phyloP scores from a whole-genome alignment of 2,329 filamentous ascomycete genomes.

The Dothiorella sarmentorum region DNA sequence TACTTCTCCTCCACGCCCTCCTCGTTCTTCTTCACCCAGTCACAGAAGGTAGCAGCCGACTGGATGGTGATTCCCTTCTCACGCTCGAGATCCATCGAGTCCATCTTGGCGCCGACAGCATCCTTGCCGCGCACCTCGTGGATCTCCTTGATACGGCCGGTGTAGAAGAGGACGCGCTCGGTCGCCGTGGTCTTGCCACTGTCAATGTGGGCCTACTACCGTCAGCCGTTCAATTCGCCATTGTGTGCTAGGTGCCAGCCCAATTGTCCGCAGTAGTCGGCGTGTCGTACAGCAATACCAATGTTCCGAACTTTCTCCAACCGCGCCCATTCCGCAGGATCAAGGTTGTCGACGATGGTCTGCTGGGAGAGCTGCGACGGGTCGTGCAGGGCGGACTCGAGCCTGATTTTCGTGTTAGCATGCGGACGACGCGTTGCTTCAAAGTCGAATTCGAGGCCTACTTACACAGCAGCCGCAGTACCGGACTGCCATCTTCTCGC shows the following conservation, averaged over 20 bases:
- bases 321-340: slow-evolving; percentile 72
- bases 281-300: slow-evolving; percentile 76
- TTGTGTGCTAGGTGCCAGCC: background rate
- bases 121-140: slow-evolving; percentile 96
- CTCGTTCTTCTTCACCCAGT: slow-evolving; percentile 82
- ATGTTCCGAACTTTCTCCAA: slow-evolving; percentile 88
- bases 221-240: slow-evolving; percentile 6
- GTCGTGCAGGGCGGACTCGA: slow-evolving; percentile 56
- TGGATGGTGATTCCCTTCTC: slow-evolving; percentile 99
- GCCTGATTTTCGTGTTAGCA: slow-evolving; percentile 22
- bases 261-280: background rate
- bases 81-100: slow-evolving; percentile 97
- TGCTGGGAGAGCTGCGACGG: slow-evolving; percentile 58
- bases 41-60: slow-evolving; percentile 94
- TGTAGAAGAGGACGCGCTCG: slow-evolving; percentile 97
- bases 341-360: slow-evolving; percentile 74
- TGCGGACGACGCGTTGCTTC: background rate
- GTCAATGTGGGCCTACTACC: slow-evolving; percentile 82
- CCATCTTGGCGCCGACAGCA: slow-evolving; percentile 97
- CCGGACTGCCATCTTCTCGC: slow-evolving; percentile 33
- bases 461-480: slow-evolving; percentile 37
- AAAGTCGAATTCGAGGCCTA: slow-evolving; percentile 14
- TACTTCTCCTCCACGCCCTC: slow-evolving; percentile 84
- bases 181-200: slow-evolving; percentile 97
- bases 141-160: slow-evolving; percentile 91